Conservation (phyloP, 257 asterid species). For the Scutellaria barbata region DNA sequence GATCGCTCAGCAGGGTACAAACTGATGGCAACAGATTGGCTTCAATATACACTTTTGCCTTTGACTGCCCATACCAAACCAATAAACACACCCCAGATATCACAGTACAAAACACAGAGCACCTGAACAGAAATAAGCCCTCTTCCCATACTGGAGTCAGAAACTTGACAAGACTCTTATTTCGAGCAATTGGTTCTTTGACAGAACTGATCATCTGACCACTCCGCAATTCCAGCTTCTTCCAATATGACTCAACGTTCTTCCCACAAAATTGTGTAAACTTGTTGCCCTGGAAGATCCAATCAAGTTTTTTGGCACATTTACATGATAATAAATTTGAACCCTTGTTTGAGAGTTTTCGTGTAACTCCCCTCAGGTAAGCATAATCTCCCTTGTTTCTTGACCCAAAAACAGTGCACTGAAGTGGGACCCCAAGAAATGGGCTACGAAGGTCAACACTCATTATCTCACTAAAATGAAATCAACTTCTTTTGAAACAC, state of each 20-base stretch:
- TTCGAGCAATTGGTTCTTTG: conserved; percentile 65
- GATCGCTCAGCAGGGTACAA: conserved; percentile 68
- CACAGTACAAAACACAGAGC: conserved; percentile 77
- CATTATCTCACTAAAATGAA: conserved; percentile 46
- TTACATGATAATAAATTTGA: conserved; percentile 47
- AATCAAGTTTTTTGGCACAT: conserved; percentile 67
- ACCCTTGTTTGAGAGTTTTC: conserved; percentile 44
- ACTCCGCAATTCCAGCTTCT: conserved; percentile 61
- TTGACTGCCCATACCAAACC: conserved; percentile 80
- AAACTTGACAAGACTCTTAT: conserved; percentile 66
- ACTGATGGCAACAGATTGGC: conserved; percentile 79
- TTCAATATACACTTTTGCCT: conserved; percentile 80
- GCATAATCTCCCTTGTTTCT: conserved; percentile 42
- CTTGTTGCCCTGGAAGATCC: conserved; percentile 69
- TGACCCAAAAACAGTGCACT: conserved; percentile 47
- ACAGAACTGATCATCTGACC: conserved; percentile 67
- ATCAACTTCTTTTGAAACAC: conserved; percentile 41
- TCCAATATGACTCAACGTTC: conserved; percentile 69
- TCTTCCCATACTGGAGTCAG: conserved; percentile 83
- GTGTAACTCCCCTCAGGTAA: conserved; percentile 40
- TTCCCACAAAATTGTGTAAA: conserved; percentile 67
- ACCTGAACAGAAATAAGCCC: conserved; percentile 82
- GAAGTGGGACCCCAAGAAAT: conserved; percentile 67
- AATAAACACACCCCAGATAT: conserved; percentile 84
- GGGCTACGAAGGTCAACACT: conserved; percentile 59